Percentiles rank a stretch among this genome's conserved stretches.
phyloP scores from a whole-genome alignment of 78 protist genomes.

The Chrysochromulina tobinii region DNA sequence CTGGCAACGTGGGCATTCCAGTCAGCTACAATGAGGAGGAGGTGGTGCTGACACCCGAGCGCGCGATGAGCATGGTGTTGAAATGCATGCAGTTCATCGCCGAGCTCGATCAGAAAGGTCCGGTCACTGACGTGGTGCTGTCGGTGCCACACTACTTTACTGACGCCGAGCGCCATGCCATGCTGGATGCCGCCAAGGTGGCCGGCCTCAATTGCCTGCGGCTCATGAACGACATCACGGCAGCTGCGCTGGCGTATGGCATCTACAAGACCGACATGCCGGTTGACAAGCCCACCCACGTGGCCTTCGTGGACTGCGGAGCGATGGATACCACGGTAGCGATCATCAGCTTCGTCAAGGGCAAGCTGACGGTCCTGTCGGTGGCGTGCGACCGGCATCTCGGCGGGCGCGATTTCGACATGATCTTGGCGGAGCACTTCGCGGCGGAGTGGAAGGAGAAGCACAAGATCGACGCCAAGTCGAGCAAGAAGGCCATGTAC shows the following conservation, averaged over 20 bases:
- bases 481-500: slow-evolving; percentile 68
- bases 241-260: slow-evolving; percentile 91
- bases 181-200: slow-evolving; percentile 73
- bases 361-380: slow-evolving; percentile 54
- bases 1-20: slow-evolving; percentile 33
- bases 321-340: slow-evolving; percentile 67
- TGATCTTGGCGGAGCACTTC: slow-evolving; percentile 57
- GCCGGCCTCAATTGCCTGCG: slow-evolving; percentile 78
- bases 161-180: slow-evolving; percentile 84
- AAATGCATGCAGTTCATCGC: slow-evolving; percentile 3
- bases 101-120: background rate
- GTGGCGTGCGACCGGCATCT: slow-evolving; percentile 40
- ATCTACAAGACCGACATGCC: slow-evolving; percentile 78
- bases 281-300: slow-evolving; percentile 68
- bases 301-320: slow-evolving; percentile 89
- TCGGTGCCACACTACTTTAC: slow-evolving; percentile 83
- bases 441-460: slow-evolving; percentile 65
- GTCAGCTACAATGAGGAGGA: slow-evolving; percentile 62
- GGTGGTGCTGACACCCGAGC: slow-evolving; percentile 59
- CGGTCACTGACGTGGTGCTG: slow-evolving; percentile 29
- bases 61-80: slow-evolving; percentile 82
- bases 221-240: slow-evolving; percentile 88
- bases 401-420: slow-evolving; percentile 84
- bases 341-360: slow-evolving; percentile 73
- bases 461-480: slow-evolving; percentile 73